Conservation (phyloP, 768 basidiomycete genomes). For the Termitomyces bulborhizus region DNA sequence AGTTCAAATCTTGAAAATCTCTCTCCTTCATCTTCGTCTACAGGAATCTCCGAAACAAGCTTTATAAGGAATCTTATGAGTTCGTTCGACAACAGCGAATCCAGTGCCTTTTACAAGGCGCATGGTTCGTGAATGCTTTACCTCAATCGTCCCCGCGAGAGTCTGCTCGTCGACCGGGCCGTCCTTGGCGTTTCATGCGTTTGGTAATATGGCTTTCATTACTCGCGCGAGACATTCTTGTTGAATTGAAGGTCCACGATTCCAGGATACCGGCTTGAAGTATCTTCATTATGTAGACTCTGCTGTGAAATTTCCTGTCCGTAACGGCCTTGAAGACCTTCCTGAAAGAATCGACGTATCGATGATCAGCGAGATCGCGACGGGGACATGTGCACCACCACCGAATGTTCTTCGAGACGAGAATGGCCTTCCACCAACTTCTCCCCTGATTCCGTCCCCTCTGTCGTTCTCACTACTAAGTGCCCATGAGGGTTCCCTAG, state of each 20-base stretch:
- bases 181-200: slow-evolving; percentile 85
- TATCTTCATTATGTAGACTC: slow-evolving; percentile 86
- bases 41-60: slow-evolving; percentile 77
- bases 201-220: slow-evolving; percentile 41
- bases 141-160: slow-evolving; percentile 49
- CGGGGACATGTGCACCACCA: slow-evolving; percentile 66
- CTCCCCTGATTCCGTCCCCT: slow-evolving; percentile 52
- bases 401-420: slow-evolving; percentile 59
- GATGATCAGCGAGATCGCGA: slow-evolving; percentile 72
- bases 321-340: slow-evolving; percentile 79
- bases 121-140: slow-evolving; percentile 86
- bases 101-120: slow-evolving; percentile 81
- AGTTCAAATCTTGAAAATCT: slow-evolving; percentile 1
- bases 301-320: slow-evolving; percentile 70
- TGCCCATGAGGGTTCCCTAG: slow-evolving; percentile 63
- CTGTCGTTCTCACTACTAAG: slow-evolving; percentile 75
- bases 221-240: neutral
- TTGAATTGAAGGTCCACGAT: neutral
- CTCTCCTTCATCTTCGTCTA: neutral
- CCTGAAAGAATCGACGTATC: slow-evolving; percentile 82
- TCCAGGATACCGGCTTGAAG: slow-evolving; percentile 71
- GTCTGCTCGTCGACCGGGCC: slow-evolving; percentile 46
- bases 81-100: slow-evolving; percentile 87
- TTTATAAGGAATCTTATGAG: slow-evolving; percentile 87
- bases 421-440: slow-evolving; percentile 48